Base-by-base conservation (phyloP, 116 monocot species). In the Zostera marina region DNA sequence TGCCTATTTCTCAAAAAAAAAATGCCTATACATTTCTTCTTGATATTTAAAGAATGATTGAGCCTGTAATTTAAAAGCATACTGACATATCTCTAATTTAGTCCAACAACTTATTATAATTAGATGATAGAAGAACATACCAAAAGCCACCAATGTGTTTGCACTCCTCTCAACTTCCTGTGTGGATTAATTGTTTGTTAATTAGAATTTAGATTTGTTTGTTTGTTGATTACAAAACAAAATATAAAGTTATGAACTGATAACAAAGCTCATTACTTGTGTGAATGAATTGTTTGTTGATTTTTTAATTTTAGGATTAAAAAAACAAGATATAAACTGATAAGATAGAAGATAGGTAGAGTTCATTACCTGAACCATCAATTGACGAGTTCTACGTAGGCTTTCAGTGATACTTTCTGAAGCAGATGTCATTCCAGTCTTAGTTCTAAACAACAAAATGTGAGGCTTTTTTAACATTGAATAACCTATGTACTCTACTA, bases 361-460 rank as follows among this genome's bases (percentile, higher is more conserved):
- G 20, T 49, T 52, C 12, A 47, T 74, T 62, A 84, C 88, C 78
- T 96, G 96, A 78, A 96, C 80, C 96, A 96, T 89, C 64, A 96
- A 26, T 49, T 96, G 96, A 55, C 80, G 82, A 55, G 82, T 76
- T 1, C 94, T 76, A 8, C 94, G 78, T 52, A 96, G 89, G 69
- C 89, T 85, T n/a, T 96, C 89, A 19, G 96, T 96, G 22, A 96
- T 80, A 56, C 82, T 80, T 78, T 89, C 96, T 51, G 96, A 82
- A 58, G 96, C 88, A 70, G 89, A 82, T 52, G 80, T 83, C 82
- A 96, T 82, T 41, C 96, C 96, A 72, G 70, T 67, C 60, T 96
- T 82, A 47, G 96, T 96, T 74, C 96, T 94, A 15, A 24, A 15
- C 38, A 26, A 25, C 10, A 41, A 41, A 15, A 58, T 1, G 32